phyloP scores from a whole-genome alignment of 371 early-diverging fungal species.

The Blyttiomyces sp. region DNA sequence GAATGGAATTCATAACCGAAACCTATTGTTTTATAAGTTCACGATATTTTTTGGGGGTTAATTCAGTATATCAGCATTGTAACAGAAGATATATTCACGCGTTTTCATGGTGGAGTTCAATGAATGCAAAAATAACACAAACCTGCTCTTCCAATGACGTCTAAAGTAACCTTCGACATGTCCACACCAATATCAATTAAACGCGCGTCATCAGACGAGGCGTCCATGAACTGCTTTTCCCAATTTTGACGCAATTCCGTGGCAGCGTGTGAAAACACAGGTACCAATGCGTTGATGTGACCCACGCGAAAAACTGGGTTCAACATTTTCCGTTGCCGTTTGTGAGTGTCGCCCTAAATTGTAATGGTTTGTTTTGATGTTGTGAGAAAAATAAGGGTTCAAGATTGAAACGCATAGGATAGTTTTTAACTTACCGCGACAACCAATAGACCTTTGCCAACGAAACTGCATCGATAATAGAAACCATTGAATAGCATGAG shows the following conservation, averaged over 20 bases:
- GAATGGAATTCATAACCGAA: constrained; percentile 20
- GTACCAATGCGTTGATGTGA: constrained; percentile 46
- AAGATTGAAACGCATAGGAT: no score
- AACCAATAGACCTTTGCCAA: no score
- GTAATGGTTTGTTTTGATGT: no score
- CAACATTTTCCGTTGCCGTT: constrained; percentile 63
- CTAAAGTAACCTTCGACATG: constrained; percentile 21
- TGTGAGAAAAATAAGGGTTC: no score
- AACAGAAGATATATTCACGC: no score
- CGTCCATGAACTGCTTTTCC: constrained; percentile 14
- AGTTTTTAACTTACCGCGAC: no score
- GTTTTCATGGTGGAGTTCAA: no score
- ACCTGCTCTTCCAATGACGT: constrained; percentile 16
- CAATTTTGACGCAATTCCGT: constrained; percentile 35
- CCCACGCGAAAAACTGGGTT: constrained; percentile 62
- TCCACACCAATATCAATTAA: constrained; percentile 37
- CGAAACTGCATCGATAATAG: no score
- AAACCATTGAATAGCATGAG: no score
- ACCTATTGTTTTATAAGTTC: constrained; percentile 8
- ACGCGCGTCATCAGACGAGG: constrained; percentile 2
- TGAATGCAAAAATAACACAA: no score
- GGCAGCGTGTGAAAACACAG: constrained; percentile 41
- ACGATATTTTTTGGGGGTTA: no score
- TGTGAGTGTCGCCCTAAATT: constrained; percentile 53
- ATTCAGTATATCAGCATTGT: no score